phyloP scores from a whole-genome alignment of 495 filamentous ascomycete genomes.

The Hyaloscypha bicolor region DNA sequence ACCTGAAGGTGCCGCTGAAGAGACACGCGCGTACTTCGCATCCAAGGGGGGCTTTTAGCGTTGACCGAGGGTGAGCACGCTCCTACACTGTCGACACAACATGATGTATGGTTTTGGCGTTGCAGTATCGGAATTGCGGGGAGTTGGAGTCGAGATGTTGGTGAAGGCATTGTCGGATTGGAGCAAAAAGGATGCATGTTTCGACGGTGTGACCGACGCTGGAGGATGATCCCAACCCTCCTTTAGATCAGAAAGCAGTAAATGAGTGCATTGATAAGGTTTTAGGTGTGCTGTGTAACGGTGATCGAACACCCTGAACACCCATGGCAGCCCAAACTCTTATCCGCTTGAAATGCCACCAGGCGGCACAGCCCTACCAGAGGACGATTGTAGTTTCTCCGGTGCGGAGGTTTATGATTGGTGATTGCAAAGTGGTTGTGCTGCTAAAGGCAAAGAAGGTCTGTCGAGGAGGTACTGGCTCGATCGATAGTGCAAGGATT shows the following conservation, averaged over 20 bases:
- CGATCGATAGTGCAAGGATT: constrained; percentile 7
- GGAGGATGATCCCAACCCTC: background rate
- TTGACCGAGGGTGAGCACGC: background rate
- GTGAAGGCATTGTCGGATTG: background rate
- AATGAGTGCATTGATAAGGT: background rate
- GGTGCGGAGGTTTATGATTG: background rate
- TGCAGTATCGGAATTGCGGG: background rate
- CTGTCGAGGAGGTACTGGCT: background rate
- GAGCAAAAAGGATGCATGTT: background rate
- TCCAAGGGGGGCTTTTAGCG: constrained; percentile 38
- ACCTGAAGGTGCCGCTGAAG: constrained; percentile 67
- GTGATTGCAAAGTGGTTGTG: background rate
- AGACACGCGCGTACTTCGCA: constrained; percentile 65
- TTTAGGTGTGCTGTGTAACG: background rate
- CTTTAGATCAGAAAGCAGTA: background rate
- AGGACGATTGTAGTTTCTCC: background rate
- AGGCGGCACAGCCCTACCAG: background rate
- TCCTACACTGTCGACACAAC: background rate
- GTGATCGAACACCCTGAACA: background rate
- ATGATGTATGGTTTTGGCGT: background rate
- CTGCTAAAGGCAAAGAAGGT: background rate
- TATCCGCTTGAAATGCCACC: background rate
- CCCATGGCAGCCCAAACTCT: no score
- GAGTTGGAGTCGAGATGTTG: background rate
- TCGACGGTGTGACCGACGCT: background rate